Evolutionary conservation across 2,329 filamentous ascomycete species (phyloP).

Genomic region (Aspergillaceae sp.): DNA sequence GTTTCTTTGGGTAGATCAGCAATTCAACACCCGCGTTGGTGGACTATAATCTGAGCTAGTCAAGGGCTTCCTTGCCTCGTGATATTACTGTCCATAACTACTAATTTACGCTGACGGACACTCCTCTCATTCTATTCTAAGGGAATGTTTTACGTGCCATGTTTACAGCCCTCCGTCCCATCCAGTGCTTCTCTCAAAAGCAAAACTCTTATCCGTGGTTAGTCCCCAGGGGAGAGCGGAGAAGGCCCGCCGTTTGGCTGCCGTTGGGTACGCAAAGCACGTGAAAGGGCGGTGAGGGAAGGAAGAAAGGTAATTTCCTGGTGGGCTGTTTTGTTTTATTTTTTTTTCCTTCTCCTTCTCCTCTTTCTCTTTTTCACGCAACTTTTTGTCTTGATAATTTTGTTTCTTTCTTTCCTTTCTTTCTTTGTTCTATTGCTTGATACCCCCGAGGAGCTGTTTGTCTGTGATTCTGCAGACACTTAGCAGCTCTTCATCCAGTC

Average conservation of each 20-base stretch:
- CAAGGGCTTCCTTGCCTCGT: too few relatives aligned
- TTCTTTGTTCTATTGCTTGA: conserved; percentile 19
- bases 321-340: conserved; percentile 1
- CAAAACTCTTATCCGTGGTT: background rate
- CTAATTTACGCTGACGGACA: too few relatives aligned
- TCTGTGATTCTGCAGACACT: conserved; percentile 13
- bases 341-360: conserved; percentile 9
- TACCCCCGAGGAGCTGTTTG: conserved; percentile 26
- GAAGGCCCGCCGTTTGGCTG: background rate
- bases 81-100: too few relatives aligned
- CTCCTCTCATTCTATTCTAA: too few relatives aligned
- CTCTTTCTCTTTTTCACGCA: conserved; percentile 12
- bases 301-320: background rate
- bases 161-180: too few relatives aligned
- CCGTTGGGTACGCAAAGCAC: background rate
- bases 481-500: conserved; percentile 22
- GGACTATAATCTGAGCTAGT: too few relatives aligned
- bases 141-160: too few relatives aligned
- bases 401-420: conserved; percentile 16
- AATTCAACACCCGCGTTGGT: too few relatives aligned
- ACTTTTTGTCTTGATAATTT: conserved; percentile 6
- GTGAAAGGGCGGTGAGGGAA: background rate
- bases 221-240: too few relatives aligned
- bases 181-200: too few relatives aligned
- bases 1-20: too few relatives aligned